Evolutionary conservation across 768 basidiomycete genomes (phyloP).

Genomic region (Rhizopogon vesiculosus): DNA sequence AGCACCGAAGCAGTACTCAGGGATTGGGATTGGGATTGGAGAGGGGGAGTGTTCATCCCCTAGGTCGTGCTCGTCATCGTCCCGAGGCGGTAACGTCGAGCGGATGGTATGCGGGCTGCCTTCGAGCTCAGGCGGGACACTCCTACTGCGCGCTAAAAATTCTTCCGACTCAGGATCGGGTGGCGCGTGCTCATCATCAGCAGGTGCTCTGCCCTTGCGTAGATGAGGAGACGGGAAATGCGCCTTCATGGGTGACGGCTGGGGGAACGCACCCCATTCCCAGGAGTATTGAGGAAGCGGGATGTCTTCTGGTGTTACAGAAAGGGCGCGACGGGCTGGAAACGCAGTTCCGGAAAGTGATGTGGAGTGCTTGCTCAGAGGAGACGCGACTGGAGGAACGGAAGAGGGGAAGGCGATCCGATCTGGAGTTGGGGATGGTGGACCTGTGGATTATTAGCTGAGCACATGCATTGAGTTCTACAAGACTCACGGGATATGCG

Average conservation of each 20-base stretch:
- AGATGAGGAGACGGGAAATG: slow-evolving; percentile 31
- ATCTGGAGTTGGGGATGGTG: background rate
- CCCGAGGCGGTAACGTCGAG: slow-evolving; percentile 14
- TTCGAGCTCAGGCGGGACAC: slow-evolving; percentile 51
- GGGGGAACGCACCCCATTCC: slow-evolving; percentile 93
- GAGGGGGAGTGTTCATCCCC: slow-evolving; percentile 9
- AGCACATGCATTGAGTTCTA: background rate
- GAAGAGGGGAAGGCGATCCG: background rate
- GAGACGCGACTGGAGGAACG: slow-evolving; percentile 14
- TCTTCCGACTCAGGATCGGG: slow-evolving; percentile 16
- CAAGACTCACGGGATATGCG: slow-evolving; percentile 32
- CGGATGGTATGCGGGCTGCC: slow-evolving; percentile 33
- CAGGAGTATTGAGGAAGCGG: slow-evolving; percentile 67
- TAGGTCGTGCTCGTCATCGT: slow-evolving; percentile 16
- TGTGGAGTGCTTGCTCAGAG: slow-evolving; percentile 6
- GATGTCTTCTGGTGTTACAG: slow-evolving; percentile 56
- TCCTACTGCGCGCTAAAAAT: slow-evolving; percentile 42
- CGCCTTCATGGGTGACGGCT: slow-evolving; percentile 61
- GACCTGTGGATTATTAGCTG: background rate
- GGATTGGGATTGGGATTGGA: background rate
- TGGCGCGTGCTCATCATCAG: slow-evolving; percentile 4
- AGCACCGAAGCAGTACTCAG: slow-evolving; percentile 33
- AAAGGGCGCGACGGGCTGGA: slow-evolving; percentile 47
- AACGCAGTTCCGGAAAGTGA: slow-evolving; percentile 26
- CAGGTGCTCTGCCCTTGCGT: slow-evolving; percentile 10